These are phyloP conservation scores for Chytriomyces hyalinus DNA, from an alignment of 192 early-diverging fungal genomes.

Conservation along the genomic window DNA sequence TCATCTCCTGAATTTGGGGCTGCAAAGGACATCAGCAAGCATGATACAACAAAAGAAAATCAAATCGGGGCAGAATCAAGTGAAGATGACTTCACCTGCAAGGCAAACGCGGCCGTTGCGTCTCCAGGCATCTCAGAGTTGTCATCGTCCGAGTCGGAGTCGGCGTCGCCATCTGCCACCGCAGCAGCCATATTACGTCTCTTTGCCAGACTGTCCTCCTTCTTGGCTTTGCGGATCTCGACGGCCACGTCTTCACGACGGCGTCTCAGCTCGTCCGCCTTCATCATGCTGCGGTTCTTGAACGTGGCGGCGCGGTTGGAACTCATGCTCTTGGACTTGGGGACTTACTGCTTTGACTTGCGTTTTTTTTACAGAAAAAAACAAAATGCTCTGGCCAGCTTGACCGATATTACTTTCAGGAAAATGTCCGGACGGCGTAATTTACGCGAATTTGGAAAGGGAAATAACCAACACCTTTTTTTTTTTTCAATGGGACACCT, in stretches of 20 bases:
- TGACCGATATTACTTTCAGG: no score
- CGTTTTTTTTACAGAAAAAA: no score
- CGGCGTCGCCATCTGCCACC: constrained; percentile 47
- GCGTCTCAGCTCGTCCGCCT: constrained; percentile 89
- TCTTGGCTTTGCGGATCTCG: constrained; percentile 94
- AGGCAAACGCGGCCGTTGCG: constrained; percentile 33
- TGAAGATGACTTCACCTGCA: no score
- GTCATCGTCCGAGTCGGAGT: constrained; percentile 80
- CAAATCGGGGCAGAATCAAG: no score
- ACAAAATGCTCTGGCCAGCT: no score
- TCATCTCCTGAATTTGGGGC: constrained; percentile 80
- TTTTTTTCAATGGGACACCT: constrained; percentile 43
- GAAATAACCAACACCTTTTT: no score
- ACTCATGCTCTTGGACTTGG: no score
- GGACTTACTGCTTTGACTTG: no score
- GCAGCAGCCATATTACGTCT: constrained; percentile 80
- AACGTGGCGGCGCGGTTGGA: neutral
- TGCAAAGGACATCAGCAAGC: no score
- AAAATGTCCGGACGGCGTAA: no score
- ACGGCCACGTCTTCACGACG: constrained; percentile 91
- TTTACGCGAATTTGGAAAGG: no score
- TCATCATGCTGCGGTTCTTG: constrained; percentile 88
- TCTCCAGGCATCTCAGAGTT: constrained; percentile 45
- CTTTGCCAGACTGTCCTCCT: constrained; percentile 91
- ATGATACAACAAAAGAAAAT: no score